Base-by-base conservation (phyloP, 2,329 filamentous ascomycete species). In the Verticillium dahliae region DNA sequence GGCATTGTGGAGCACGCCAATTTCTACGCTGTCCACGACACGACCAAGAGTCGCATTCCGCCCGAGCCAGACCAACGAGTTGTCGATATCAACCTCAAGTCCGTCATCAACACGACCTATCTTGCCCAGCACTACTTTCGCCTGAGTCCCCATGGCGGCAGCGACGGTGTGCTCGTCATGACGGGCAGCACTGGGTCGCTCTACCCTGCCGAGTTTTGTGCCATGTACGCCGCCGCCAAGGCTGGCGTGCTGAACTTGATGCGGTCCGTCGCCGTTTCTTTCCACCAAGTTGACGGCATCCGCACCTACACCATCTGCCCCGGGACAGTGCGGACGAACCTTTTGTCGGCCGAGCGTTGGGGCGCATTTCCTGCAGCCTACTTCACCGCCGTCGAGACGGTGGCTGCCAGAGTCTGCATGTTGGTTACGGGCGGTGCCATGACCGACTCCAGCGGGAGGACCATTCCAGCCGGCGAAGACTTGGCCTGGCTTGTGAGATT, bases 1-100 rank as follows among this genome's bases (percentile, higher is more conserved):
- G 79, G 79, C 1, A 72, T 80, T 22, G 69, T 79, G 6, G 77
- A 80, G 60, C 67, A 70, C n/a, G 65, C 70, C 61, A 77, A 76
- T 60, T 78, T 79, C 67, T 79, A 65, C 58, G 58, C 63, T 18
- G 64, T 35, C 18, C 38, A 57, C 6, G 61, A 63, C 27, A 56
- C 57, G 9, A 35, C 7, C 27, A 34, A 14, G 35, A 27, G n/a
- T n/a, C 31, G 55, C 33, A 57, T 35, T 15, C 69, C 67, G 13
- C 67, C 69, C 3, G 65, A 67, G 62, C 70, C 69, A 1, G 68
- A 69, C 27, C 67, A 67, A 57, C 65, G 72, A 57, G 70, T 76
- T 18, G 45, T 52, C 45, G 45, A 52, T 18, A 52, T 52, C 45
- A 52, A 52, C 63, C 64, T 76, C n/a, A 76, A 75, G 54, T 70